Evolutionary conservation across 2,329 filamentous ascomycete species (phyloP).

Genomic region (Trichoderma endophyticum): DNA sequence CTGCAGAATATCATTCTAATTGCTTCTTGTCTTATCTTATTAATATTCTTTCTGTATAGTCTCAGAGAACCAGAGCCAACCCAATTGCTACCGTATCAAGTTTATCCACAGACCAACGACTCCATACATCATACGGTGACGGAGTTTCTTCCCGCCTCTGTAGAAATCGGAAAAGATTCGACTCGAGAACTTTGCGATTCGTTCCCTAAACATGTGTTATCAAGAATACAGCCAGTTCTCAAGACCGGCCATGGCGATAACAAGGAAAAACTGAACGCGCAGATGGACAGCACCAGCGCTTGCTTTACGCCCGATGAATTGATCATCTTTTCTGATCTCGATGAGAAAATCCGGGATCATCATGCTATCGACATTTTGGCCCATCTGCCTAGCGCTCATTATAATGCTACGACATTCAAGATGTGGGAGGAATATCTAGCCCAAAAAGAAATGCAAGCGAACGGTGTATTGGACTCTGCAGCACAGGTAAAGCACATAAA

Average conservation of each 20-base stretch:
- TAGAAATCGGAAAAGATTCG: slow-evolving; percentile 26
- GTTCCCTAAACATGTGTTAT: slow-evolving; percentile 32
- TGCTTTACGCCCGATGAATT: slow-evolving; percentile 43
- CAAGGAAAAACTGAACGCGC: slow-evolving; percentile 35
- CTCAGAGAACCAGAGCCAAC: not conserved
- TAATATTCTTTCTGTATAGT: not conserved
- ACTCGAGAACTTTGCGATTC: slow-evolving; percentile 30
- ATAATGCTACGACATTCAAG: slow-evolving; percentile 21
- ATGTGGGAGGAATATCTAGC: slow-evolving; percentile 35
- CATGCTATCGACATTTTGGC: slow-evolving; percentile 44
- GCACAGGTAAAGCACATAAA: slow-evolving; percentile 32
- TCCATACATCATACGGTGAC: slow-evolving; percentile 29
- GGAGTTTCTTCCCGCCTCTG: slow-evolving; percentile 29
- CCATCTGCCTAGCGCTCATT: slow-evolving; percentile 42
- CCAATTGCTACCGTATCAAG: not conserved
- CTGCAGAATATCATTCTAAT: not conserved
- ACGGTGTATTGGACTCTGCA: slow-evolving; percentile 32
- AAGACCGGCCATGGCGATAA: slow-evolving; percentile 34
- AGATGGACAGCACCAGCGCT: slow-evolving; percentile 51
- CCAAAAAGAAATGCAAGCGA: slow-evolving; percentile 36
- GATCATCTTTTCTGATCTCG: slow-evolving; percentile 51
- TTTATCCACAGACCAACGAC: not conserved
- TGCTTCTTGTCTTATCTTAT: not conserved
- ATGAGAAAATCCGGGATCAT: slow-evolving; percentile 42
- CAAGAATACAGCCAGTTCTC: slow-evolving; percentile 33